A percentile compares a stretch with the other conserved stretches of the same genome.
phyloP scores from a whole-genome alignment of 2,329 filamentous ascomycete species.

The Colletotrichum tropicale region DNA sequence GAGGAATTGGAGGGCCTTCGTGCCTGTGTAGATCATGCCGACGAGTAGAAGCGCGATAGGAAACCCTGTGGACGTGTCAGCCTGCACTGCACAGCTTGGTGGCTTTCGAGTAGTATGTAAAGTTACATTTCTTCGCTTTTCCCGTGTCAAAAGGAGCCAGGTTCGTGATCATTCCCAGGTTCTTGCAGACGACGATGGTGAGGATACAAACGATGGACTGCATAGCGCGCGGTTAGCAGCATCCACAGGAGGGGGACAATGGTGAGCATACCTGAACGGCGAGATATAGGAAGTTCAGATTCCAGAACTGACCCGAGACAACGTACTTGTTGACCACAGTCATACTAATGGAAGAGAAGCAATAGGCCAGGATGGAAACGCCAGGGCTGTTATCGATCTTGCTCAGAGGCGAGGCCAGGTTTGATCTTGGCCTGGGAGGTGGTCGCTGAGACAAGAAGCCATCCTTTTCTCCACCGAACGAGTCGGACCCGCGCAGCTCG shows the following conservation, averaged over 20 bases:
- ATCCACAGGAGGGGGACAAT: not conserved
- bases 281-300: slow-evolving; percentile 95
- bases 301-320: slow-evolving; percentile 88
- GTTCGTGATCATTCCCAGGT: slow-evolving; percentile 80
- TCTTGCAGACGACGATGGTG: slow-evolving; percentile 84
- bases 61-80: slow-evolving; percentile 73
- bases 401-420: slow-evolving; percentile 37
- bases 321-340: slow-evolving; percentile 99
- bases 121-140: slow-evolving; percentile 90
- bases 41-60: slow-evolving; percentile 94
- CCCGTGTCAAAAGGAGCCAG: slow-evolving; percentile 81
- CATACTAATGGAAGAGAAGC: slow-evolving; percentile 96
- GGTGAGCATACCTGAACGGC: slow-evolving; percentile 77
- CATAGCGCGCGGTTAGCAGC: not conserved
- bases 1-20: slow-evolving; percentile 93
- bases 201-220: slow-evolving; percentile 88
- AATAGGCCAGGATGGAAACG: slow-evolving; percentile 87
- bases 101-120: not conserved
- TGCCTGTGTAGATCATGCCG: slow-evolving; percentile 98
- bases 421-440: slow-evolving; percentile 34
- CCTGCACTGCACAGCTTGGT: not conserved
- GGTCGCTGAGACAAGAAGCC: slow-evolving; percentile 51
- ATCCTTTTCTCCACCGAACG: slow-evolving; percentile 55
- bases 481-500: slow-evolving; percentile 71
- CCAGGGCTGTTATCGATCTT: slow-evolving; percentile 76